Conservation (phyloP, 2,329 filamentous ascomycete species). For the Fusarium proliferatum region DNA sequence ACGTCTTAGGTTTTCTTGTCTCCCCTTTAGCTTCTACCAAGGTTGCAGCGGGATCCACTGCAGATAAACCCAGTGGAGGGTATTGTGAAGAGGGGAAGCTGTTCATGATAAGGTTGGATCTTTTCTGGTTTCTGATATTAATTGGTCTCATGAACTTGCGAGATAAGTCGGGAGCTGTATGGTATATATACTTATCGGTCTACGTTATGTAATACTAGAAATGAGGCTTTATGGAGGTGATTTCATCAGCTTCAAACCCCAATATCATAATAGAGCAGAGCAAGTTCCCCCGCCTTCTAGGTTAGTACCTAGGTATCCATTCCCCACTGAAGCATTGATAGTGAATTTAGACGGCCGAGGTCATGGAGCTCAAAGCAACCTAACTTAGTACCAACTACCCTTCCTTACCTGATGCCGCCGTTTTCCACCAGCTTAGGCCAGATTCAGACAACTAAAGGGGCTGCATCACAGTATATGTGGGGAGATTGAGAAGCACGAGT, state of each 20-base stretch:
- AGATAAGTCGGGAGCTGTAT: background rate
- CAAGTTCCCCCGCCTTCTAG: slow-evolving; percentile 6
- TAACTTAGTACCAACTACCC: background rate
- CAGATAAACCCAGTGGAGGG: slow-evolving; percentile 2
- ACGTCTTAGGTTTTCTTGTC: background rate
- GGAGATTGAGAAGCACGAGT: background rate
- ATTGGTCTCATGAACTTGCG: background rate
- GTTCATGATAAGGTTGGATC: slow-evolving; percentile 4
- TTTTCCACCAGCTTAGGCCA: slow-evolving; percentile 28
- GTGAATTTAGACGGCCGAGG: slow-evolving; percentile 18
- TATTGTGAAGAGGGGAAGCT: slow-evolving; percentile 19
- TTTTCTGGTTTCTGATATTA: background rate
- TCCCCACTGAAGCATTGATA: slow-evolving; percentile 22
- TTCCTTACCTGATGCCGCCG: slow-evolving; percentile 7
- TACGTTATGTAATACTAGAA: background rate
- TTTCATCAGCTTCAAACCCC: background rate
- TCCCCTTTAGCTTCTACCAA: background rate
- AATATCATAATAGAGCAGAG: background rate
- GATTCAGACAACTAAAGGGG: slow-evolving; percentile 9
- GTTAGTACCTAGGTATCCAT: background rate
- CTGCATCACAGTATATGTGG: slow-evolving; percentile 14
- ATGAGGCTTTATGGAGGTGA: background rate
- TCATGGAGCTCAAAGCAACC: slow-evolving; percentile 10
- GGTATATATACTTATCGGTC: background rate
- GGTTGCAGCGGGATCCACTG: slow-evolving; percentile 17